phyloP scores from a whole-genome alignment of 108 stramenopile genomes.

The Nitzschia sp. region DNA sequence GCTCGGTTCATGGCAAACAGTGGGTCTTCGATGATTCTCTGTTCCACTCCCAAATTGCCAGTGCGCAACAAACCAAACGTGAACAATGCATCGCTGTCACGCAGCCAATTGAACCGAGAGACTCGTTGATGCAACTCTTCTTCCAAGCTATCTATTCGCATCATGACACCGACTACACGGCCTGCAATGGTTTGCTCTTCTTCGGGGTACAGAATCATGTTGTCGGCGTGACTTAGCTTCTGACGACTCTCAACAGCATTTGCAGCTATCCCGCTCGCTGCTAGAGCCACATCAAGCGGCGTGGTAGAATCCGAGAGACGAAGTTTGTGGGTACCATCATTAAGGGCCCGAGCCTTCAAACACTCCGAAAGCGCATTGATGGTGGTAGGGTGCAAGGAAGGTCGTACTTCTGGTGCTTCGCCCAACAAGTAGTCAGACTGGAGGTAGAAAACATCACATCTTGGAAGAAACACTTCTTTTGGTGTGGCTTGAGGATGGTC shows the following conservation, averaged over 20 bases:
- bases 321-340: conserved; percentile 27
- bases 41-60: conserved; percentile 22
- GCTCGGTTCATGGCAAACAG: conserved; percentile 74
- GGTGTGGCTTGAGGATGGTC: too few relatives aligned
- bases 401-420: conserved; percentile 55
- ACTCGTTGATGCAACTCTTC: conserved; percentile 32
- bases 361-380: conserved; percentile 82
- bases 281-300: conserved; percentile 64
- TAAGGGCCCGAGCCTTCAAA: conserved; percentile 45
- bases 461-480: too few relatives aligned
- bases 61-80: conserved; percentile 61
- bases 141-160: conserved; percentile 76
- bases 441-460: too few relatives aligned
- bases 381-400: conserved; percentile 79
- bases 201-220: conserved; percentile 38
- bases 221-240: conserved; percentile 45
- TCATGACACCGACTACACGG: conserved; percentile 76
- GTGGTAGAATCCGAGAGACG: conserved; percentile 11
- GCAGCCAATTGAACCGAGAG: conserved; percentile 43
- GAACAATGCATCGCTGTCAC: conserved; percentile 61
- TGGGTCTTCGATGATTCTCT: conserved; percentile 60
- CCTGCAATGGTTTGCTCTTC: conserved; percentile 77
- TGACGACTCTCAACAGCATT: conserved; percentile 59
- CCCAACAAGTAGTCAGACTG: too few relatives aligned
- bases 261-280: conserved; percentile 63